phyloP scores from a whole-genome alignment of 2,329 filamentous ascomycete genomes.

The Diaporthe sp. region DNA sequence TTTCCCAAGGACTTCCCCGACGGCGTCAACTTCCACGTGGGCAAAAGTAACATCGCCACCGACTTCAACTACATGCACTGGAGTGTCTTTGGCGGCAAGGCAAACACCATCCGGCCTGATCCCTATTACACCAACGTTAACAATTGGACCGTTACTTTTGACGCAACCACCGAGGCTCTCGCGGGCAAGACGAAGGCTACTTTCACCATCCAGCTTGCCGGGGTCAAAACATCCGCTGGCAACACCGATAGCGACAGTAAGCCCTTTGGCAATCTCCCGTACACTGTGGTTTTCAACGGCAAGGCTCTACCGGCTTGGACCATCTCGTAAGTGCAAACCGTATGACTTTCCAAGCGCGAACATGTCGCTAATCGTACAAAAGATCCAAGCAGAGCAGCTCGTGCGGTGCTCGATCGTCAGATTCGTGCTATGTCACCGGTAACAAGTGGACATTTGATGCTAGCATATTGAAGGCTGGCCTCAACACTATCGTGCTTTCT shows the following conservation, averaged over 20 bases:
- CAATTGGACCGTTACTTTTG: constrained; percentile 71
- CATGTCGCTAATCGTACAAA: neutral
- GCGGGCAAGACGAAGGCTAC: constrained; percentile 61
- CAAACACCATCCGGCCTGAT: constrained; percentile 58
- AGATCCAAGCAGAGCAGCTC: constrained; percentile 23
- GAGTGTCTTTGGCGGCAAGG: constrained; percentile 71
- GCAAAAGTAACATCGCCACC: constrained; percentile 58
- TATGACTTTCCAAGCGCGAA: neutral
- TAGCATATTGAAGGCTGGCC: neutral
- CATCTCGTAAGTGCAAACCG: constrained; percentile 60
- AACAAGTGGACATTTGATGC: constrained; percentile 19
- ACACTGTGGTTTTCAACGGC: constrained; percentile 56
- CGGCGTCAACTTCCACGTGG: constrained; percentile 69
- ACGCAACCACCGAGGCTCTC: constrained; percentile 57
- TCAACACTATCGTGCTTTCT: constrained; percentile 14
- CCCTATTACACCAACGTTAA: constrained; percentile 62
- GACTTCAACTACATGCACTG: constrained; percentile 76
- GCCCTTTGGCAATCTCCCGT: constrained; percentile 64
- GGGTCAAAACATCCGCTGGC: constrained; percentile 71
- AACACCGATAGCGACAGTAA: constrained; percentile 71
- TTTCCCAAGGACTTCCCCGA: constrained; percentile 69
- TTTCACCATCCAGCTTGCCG: constrained; percentile 73
- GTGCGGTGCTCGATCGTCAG: neutral
- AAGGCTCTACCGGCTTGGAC: constrained; percentile 63
- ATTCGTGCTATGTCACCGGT: constrained; percentile 20